These are phyloP conservation scores for Gossypium turneri DNA, from an alignment of 345 rosid species.

Conservation along the genomic window DNA sequence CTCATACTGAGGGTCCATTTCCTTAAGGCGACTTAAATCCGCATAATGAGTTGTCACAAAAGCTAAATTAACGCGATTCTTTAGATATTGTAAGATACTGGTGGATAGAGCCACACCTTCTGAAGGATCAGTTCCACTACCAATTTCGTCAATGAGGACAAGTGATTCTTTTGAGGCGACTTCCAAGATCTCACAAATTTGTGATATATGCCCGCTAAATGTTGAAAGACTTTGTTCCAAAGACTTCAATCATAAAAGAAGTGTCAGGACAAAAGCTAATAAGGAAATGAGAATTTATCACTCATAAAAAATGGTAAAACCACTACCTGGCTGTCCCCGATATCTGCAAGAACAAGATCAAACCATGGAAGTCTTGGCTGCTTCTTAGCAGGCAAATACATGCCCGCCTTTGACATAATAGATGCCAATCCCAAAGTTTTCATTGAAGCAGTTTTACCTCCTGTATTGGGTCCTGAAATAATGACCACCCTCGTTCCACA, in stretches of 20 bases:
- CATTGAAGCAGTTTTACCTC: constrained; percentile 96
- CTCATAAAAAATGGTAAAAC: constrained; percentile 22
- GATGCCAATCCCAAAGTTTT: constrained; percentile 84
- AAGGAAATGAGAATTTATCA: constrained; percentile 22
- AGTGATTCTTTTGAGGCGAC: constrained; percentile 70
- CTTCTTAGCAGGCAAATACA: constrained; percentile 79
- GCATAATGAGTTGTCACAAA: constrained; percentile 87
- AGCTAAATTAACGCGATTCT: constrained; percentile 51
- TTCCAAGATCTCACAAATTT: constrained; percentile 67
- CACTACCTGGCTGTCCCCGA: constrained; percentile 94
- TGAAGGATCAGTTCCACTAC: constrained; percentile 95
- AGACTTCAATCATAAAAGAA: constrained; percentile 56
- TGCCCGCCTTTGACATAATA: constrained; percentile 88
- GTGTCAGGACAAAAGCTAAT: constrained; percentile 35
- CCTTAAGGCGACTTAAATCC: constrained; percentile 81
- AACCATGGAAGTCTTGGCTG: constrained; percentile 89
- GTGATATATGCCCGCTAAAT: constrained; percentile 79
- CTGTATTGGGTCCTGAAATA: constrained; percentile 91
- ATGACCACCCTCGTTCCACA: constrained; percentile 65
- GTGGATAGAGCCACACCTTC: constrained; percentile 91
- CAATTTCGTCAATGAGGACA: constrained; percentile 87
- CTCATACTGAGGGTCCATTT: constrained; percentile 58
- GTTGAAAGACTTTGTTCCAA: constrained; percentile 91
- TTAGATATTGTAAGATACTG: constrained; percentile 69
- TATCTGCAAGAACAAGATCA: constrained; percentile 84